Percentiles rank a stretch among this genome's conserved stretches.
phyloP scores from a whole-genome alignment of 164 flowering plant genomes.

The Litsea cubeba region DNA sequence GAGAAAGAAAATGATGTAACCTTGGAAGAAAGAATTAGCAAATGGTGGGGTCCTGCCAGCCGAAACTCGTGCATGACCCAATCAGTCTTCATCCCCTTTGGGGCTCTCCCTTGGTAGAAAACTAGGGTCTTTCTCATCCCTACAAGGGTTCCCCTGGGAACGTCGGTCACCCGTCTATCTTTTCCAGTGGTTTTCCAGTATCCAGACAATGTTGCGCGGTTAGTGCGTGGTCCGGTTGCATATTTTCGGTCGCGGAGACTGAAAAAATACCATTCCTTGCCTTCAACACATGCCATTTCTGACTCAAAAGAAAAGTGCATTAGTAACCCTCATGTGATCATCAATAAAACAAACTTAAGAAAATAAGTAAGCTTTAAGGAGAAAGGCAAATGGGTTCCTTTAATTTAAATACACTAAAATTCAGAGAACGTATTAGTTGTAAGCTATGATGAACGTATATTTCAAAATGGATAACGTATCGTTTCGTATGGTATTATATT shows the following conservation, averaged over 20 bases:
- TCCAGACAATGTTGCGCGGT: slow-evolving; percentile 64
- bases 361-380: too few species aligned
- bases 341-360: too few species aligned
- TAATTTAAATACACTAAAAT: too few species aligned
- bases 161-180: slow-evolving; percentile 36
- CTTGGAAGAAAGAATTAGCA: slow-evolving; percentile 43
- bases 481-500: too few species aligned
- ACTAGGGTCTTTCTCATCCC: slow-evolving; percentile 87
- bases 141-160: slow-evolving; percentile 37
- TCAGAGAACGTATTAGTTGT: too few species aligned
- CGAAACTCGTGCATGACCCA: slow-evolving; percentile 93
- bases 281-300: slow-evolving; percentile 67
- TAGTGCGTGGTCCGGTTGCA: slow-evolving; percentile 64
- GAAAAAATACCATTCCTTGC: slow-evolving; percentile 74
- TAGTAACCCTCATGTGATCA: neutral
- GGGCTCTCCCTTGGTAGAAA: slow-evolving; percentile 72
- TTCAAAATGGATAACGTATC: too few species aligned
- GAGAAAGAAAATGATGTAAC: neutral
- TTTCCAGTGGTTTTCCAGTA: slow-evolving; percentile 90
- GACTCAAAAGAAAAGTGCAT: neutral
- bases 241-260: slow-evolving; percentile 65
- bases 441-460: too few species aligned
- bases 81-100: slow-evolving; percentile 59
- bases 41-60: slow-evolving; percentile 50
- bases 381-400: too few species aligned